These are phyloP conservation scores for Kurtzmaniella natalensis DNA, from an alignment of 1,139 yeast species.

Conservation along the genomic window DNA sequence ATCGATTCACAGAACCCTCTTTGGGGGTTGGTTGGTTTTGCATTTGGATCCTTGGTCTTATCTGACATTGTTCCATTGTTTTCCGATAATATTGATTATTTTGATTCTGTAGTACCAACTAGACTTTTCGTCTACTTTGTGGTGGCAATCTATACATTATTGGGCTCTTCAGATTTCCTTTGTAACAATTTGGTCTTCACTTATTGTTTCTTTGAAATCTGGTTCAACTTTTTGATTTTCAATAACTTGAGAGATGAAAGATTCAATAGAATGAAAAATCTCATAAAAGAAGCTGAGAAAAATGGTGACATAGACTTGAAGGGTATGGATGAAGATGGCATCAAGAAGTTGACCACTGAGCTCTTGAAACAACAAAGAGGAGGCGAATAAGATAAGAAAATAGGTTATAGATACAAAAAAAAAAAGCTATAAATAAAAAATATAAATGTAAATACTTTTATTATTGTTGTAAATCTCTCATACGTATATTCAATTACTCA, in stretches of 20 bases:
- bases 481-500: too few relatives aligned
- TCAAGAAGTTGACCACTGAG: conserved; percentile 5
- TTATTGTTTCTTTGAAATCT: conserved; percentile 62
- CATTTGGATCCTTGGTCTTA: conserved; percentile 41
- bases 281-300: conserved; percentile 22
- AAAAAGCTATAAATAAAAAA: too few relatives aligned
- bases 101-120: conserved; percentile 65
- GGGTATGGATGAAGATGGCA: conserved; percentile 4
- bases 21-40: conserved; percentile 46
- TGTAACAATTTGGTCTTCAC: conserved; percentile 62
- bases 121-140: conserved; percentile 57
- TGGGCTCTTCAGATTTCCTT: conserved; percentile 36
- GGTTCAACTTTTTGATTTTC: conserved; percentile 65
- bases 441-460: too few relatives aligned
- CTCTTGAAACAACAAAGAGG: conserved; percentile 2
- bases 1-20: conserved; percentile 45
- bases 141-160: conserved; percentile 42
- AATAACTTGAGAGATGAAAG: conserved; percentile 64
- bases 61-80: conserved; percentile 56
- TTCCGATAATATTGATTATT: conserved; percentile 52
- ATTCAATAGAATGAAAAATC: conserved; percentile 36
- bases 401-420: too few relatives aligned
- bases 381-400: too few relatives aligned
- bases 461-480: too few relatives aligned
- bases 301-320: conserved; percentile 7